Conservation (phyloP, 1,284 basidiomycete genomes). For the Sporisorium exsertum region DNA sequence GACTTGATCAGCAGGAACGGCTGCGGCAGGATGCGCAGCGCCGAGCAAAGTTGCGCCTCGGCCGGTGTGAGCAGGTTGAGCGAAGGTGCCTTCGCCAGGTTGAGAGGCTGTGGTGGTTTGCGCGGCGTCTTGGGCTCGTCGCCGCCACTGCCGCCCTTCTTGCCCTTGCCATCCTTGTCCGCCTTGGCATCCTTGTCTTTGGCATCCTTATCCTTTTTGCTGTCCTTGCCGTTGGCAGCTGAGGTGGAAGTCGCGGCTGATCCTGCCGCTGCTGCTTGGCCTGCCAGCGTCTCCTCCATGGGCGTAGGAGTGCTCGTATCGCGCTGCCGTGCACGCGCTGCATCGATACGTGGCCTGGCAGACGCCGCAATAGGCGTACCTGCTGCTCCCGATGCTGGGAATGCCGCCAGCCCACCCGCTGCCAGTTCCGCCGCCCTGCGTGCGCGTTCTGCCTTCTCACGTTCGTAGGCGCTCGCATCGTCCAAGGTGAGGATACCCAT, state of each 20-base stretch:
- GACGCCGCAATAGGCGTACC: conserved; percentile 34
- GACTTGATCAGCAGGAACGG: conserved; percentile 67
- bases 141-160: conserved; percentile 26
- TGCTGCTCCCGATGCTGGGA: conserved; percentile 55
- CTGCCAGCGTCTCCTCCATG: conserved; percentile 32
- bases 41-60: conserved; percentile 64
- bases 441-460: conserved; percentile 63
- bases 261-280: conserved; percentile 4
- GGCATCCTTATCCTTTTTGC: conserved; percentile 27
- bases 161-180: conserved; percentile 23
- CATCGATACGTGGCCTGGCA: conserved; percentile 39
- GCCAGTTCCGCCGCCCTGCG: conserved; percentile 58
- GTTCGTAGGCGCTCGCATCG: conserved; percentile 63
- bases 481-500: conserved; percentile 64
- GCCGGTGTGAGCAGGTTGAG: conserved; percentile 62
- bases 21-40: conserved; percentile 63
- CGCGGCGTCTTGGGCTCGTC: conserved; percentile 54
- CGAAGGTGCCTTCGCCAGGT: conserved; percentile 59
- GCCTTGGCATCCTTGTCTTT: conserved; percentile 16
- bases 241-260: conserved; percentile 4
- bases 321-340: conserved; percentile 52
- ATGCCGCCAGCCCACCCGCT: conserved; percentile 61
- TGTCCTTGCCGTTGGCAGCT: conserved; percentile 9
- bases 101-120: conserved; percentile 59
- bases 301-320: conserved; percentile 51